A percentile compares a stretch with the other conserved stretches of the same genome.
phyloP scores from a whole-genome alignment of 2,329 filamentous ascomycete species.

The Pseudogymnoascus sp. region DNA sequence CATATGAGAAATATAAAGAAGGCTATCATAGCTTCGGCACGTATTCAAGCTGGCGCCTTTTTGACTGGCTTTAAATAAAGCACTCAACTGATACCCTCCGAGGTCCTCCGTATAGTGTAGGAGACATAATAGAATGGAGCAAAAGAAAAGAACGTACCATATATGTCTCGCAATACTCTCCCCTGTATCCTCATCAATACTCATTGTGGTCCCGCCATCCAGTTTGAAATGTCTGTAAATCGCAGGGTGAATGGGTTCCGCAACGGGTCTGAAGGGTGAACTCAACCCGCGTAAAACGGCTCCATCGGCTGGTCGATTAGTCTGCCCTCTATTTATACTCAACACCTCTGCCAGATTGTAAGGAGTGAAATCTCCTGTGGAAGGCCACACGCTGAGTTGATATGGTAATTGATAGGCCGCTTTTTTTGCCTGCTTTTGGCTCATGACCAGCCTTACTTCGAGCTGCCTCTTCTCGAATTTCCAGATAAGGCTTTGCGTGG shows the following conservation, averaged over 20 bases:
- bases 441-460: not conserved
- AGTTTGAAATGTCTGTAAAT: constrained; percentile 2
- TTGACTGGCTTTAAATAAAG: too few relatives aligned
- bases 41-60: not conserved
- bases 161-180: constrained; percentile 66
- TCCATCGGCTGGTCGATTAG: constrained; percentile 3
- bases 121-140: not conserved
- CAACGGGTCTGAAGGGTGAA: not conserved
- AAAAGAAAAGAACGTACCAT: constrained; percentile 39
- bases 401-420: not conserved
- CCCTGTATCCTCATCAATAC: constrained; percentile 61
- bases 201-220: constrained; percentile 15
- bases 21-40: not conserved
- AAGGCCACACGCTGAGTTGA: constrained; percentile 3
- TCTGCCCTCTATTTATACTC: constrained; percentile 5
- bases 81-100: not conserved
- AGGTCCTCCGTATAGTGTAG: not conserved
- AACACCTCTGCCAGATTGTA: not conserved
- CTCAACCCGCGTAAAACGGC: constrained; percentile 5
- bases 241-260: not conserved
- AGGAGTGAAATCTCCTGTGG: constrained; percentile 16
- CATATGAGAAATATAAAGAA: not conserved
- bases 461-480: not conserved
- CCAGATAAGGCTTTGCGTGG: not conserved
- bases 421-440: not conserved